Evolutionary conservation across 208 protist species (phyloP).

Genomic region (Leishmania gerbilli): DNA sequence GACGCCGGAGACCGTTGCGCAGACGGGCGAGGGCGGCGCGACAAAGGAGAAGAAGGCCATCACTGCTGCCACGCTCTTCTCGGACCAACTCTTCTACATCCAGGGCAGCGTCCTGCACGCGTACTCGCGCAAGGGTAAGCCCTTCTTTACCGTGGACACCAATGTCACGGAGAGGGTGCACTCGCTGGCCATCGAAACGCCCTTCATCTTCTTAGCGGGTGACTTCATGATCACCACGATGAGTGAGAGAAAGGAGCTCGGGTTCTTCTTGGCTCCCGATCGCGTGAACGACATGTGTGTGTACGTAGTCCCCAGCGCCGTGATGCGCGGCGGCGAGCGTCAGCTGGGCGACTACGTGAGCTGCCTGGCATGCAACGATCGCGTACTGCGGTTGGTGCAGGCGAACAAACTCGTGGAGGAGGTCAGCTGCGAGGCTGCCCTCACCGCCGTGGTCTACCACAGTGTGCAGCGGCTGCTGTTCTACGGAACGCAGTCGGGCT

Average conservation of each 20-base stretch:
- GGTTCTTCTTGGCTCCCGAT: constrained; percentile 89
- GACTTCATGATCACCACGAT: constrained; percentile 87
- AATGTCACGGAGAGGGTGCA: constrained; percentile 80
- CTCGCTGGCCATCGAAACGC: constrained; percentile 68
- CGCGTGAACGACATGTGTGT: constrained; percentile 75
- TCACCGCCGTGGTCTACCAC: constrained; percentile 60
- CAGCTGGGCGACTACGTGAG: constrained; percentile 64
- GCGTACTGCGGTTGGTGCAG: constrained; percentile 69
- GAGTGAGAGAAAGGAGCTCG: constrained; percentile 74
- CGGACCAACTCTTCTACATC: constrained; percentile 85
- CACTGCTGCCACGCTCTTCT: constrained; percentile 62
- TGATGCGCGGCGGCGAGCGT: constrained; percentile 8
- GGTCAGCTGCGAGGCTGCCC: constrained; percentile 65
- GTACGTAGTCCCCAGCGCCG: constrained; percentile 15
- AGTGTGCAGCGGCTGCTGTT: constrained; percentile 35
- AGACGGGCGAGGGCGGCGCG: constrained; percentile 9
- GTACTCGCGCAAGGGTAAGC: constrained; percentile 83
- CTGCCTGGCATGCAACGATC: constrained; percentile 85
- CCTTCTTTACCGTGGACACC: constrained; percentile 87
- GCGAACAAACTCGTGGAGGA: constrained; percentile 65
- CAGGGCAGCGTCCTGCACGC: constrained; percentile 68
- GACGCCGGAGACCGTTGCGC: constrained; percentile 36
- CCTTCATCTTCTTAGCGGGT: constrained; percentile 81
- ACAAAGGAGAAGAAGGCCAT: constrained; percentile 43
- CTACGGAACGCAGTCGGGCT: constrained; percentile 83